Evolutionary conservation across 1,139 yeast species (phyloP).

Genomic region (Yamadazyma kanchanaburiensis): DNA sequence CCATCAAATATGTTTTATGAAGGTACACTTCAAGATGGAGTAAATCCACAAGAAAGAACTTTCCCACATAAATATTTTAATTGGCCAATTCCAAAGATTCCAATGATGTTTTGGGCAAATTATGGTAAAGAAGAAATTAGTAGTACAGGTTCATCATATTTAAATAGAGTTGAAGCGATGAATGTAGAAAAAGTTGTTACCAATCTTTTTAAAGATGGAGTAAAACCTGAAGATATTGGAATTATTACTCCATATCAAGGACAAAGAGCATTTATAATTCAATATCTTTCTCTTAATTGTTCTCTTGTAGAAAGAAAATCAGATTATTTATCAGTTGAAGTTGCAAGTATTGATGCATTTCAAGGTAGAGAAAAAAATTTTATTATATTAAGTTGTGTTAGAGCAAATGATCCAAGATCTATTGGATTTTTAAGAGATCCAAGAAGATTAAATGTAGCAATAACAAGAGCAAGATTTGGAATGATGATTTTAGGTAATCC

Average conservation of each 20-base stretch:
- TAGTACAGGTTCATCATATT: constrained; percentile 75
- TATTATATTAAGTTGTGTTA: constrained; percentile 84
- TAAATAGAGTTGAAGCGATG: constrained; percentile 89
- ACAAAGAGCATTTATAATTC: constrained; percentile 79
- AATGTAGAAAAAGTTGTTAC: constrained; percentile 82
- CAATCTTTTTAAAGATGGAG: constrained; percentile 73
- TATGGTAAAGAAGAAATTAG: constrained; percentile 89
- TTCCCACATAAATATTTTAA: constrained; percentile 63
- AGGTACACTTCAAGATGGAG: constrained; percentile 90
- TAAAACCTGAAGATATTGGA: constrained; percentile 80
- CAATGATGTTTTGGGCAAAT: constrained; percentile 96
- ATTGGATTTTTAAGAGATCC: constrained; percentile 91
- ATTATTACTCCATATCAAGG: constrained; percentile 95
- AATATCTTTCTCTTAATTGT: constrained; percentile 75
- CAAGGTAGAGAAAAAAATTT: constrained; percentile 95
- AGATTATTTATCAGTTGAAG: constrained; percentile 71
- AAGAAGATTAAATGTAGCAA: constrained; percentile 86
- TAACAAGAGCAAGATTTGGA: constrained; percentile 89
- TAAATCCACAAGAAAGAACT: constrained; percentile 68
- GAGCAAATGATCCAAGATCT: constrained; percentile 79
- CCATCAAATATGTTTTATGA: constrained; percentile 93
- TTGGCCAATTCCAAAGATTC: constrained; percentile 80
- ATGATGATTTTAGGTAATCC: constrained; percentile 84
- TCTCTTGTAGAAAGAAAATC: constrained; percentile 56
- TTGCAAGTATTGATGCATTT: constrained; percentile 92